Conservation (phyloP, 2,329 filamentous ascomycete species). For the Colletotrichum sp. region DNA sequence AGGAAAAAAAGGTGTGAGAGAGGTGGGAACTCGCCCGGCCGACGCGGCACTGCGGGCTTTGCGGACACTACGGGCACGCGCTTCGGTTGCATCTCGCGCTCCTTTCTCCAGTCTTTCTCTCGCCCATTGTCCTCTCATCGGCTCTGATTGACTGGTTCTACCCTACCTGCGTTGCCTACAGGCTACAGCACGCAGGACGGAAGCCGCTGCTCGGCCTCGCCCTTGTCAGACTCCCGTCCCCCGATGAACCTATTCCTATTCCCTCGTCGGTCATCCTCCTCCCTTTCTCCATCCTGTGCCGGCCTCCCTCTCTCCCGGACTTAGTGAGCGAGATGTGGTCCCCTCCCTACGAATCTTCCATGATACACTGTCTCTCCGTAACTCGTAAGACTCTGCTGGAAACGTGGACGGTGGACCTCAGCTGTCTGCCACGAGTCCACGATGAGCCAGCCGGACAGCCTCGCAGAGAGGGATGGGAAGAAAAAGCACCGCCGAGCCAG, state of each 20-base stretch:
- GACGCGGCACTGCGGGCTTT: constrained; percentile 8
- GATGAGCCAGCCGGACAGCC: neutral
- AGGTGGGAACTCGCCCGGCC: constrained; percentile 27
- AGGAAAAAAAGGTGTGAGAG: constrained; percentile 8
- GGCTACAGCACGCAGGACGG: neutral
- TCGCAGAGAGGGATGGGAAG: neutral
- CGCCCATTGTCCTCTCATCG: neutral
- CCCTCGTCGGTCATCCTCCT: neutral
- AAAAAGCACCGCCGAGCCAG: constrained; percentile 1
- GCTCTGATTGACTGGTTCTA: neutral
- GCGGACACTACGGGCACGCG: neutral
- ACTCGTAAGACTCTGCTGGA: neutral
- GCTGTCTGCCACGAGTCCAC: neutral
- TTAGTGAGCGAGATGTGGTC: neutral
- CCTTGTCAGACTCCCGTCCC: neutral
- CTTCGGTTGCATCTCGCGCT: constrained; percentile 7
- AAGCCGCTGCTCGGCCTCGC: neutral
- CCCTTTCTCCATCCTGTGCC: neutral
- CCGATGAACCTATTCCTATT: neutral
- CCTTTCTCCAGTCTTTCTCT: constrained; percentile 1
- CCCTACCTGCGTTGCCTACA: neutral
- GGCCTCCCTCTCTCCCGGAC: neutral
- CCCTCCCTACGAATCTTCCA: neutral
- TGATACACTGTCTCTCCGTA: neutral
- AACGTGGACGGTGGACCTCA: neutral